These are phyloP conservation scores for Paramecium sonneborni DNA, from an alignment of 73 alveolate genomes.

Conservation along the genomic window DNA sequence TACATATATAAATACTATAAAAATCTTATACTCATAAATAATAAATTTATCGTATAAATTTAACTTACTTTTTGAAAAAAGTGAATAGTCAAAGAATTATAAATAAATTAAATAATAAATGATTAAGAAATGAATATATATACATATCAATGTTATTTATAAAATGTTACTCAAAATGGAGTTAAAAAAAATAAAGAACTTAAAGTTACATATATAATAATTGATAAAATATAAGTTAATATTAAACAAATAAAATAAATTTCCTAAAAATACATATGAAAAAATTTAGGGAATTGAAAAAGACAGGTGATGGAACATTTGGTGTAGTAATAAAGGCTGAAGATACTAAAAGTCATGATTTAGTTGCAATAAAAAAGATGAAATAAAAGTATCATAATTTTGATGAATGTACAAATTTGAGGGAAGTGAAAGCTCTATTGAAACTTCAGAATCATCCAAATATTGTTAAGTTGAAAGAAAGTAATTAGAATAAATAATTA, in stretches of 20 bases:
- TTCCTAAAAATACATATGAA: conserved; percentile 74
- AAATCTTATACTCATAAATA: too few relatives aligned
- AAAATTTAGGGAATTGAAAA: conserved; percentile 78
- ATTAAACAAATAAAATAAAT: background rate
- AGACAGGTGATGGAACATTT: conserved; percentile 95
- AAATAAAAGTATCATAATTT: conserved; percentile 87
- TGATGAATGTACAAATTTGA: conserved; percentile 89
- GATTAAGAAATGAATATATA: too few relatives aligned
- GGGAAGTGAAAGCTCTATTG: conserved; percentile 89
- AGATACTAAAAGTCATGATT: conserved; percentile 80
- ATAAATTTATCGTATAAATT: too few relatives aligned
- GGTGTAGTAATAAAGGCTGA: conserved; percentile 88
- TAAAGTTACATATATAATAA: too few relatives aligned
- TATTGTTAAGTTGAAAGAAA: conserved; percentile 91
- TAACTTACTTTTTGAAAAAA: too few relatives aligned
- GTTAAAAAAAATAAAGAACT: too few relatives aligned
- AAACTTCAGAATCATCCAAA: conserved; percentile 80
- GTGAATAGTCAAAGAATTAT: too few relatives aligned
- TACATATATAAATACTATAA: too few relatives aligned
- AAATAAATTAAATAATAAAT: too few relatives aligned
- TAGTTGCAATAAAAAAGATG: conserved; percentile 92
- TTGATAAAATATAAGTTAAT: background rate
- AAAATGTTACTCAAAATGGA: too few relatives aligned
- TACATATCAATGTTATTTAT: too few relatives aligned
- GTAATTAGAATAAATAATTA: conserved; percentile 58